Percentiles rank a stretch among this genome's conserved stretches.
These are phyloP conservation scores for Plasmodium gaboni DNA, from an alignment of 169 alveolate species.

Conservation along the genomic window DNA sequence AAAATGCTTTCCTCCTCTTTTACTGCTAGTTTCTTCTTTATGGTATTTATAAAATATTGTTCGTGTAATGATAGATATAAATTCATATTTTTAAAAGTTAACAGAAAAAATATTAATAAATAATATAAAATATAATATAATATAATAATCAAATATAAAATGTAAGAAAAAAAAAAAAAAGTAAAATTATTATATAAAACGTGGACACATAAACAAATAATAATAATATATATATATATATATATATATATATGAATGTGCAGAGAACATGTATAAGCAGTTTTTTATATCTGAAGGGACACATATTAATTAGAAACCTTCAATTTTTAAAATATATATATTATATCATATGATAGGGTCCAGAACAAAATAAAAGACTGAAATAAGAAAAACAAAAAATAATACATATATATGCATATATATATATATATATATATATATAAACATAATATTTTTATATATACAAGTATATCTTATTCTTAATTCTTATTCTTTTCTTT, in stretches of 20 bases:
- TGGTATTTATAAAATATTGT: conserved; percentile 46
- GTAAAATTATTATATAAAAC: not conserved
- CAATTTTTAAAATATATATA: conserved; percentile 43
- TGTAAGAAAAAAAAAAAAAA: not conserved
- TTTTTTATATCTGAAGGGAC: no score
- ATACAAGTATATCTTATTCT: not conserved
- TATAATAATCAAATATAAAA: not conserved
- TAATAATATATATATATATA: no score
- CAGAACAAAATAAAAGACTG: conserved; percentile 65
- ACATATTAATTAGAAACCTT: no score
- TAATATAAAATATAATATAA: conserved; percentile 1
- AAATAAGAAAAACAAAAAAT: conserved; percentile 20
- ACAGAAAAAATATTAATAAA: not conserved
- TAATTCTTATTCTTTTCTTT: not conserved
- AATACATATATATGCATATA: not conserved
- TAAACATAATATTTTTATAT: not conserved
- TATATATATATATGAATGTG: no score
- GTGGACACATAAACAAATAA: no score
- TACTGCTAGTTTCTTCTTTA: conserved; percentile 30
- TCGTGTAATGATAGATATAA: conserved; percentile 39
- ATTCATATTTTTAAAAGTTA: conserved; percentile 19
- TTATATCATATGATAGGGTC: conserved; percentile 69
- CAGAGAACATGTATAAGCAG: no score
- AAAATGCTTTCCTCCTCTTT: not conserved
- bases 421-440: not conserved